A percentile compares a stretch with the other conserved stretches of the same genome.
phyloP scores from a whole-genome alignment of 2,329 filamentous ascomycete species.

The Colletotrichum shisoi region DNA sequence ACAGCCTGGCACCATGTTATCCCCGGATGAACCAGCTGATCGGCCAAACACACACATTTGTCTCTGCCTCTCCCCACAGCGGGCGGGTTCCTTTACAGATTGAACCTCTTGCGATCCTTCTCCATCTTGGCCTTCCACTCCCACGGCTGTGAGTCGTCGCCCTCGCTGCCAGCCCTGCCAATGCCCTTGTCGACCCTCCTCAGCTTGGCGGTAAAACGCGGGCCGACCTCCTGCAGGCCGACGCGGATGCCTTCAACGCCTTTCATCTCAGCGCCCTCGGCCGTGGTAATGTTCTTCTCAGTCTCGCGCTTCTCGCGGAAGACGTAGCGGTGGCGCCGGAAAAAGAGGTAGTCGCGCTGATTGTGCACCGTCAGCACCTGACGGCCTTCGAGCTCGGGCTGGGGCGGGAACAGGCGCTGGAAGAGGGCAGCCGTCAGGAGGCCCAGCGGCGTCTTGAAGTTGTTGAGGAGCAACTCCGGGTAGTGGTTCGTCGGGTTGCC shows the following conservation, averaged over 20 bases:
- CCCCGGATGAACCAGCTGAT: not conserved
- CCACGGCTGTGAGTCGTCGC: slow-evolving; percentile 85
- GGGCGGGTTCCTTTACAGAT: slow-evolving; percentile 65
- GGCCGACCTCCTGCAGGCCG: slow-evolving; percentile 82
- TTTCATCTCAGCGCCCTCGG: slow-evolving; percentile 82
- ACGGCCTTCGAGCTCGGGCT: slow-evolving; percentile 82
- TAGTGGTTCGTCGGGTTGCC: slow-evolving; percentile 88
- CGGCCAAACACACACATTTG: not conserved
- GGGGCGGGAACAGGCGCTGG: slow-evolving; percentile 72
- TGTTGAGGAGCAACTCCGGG: slow-evolving; percentile 89
- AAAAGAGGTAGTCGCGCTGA: slow-evolving; percentile 94
- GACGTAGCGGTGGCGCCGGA: slow-evolving; percentile 87
- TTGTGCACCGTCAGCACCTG: slow-evolving; percentile 95
- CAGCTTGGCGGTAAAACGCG: slow-evolving; percentile 78
- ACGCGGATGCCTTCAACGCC: slow-evolving; percentile 87
- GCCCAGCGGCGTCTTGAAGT: slow-evolving; percentile 92
- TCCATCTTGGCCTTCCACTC: slow-evolving; percentile 97
- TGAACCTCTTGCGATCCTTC: slow-evolving; percentile 91
- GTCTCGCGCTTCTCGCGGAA: slow-evolving; percentile 87
- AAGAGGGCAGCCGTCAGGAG: slow-evolving; percentile 87
- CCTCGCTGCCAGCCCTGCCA: slow-evolving; percentile 69
- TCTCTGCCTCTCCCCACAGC: not conserved
- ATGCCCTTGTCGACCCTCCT: slow-evolving; percentile 91
- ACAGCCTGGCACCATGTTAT: not conserved
- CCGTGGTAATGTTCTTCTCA: slow-evolving; percentile 83